Conservation (phyloP, 1,284 basidiomycete species). For the Leccinum griseonigrum region DNA sequence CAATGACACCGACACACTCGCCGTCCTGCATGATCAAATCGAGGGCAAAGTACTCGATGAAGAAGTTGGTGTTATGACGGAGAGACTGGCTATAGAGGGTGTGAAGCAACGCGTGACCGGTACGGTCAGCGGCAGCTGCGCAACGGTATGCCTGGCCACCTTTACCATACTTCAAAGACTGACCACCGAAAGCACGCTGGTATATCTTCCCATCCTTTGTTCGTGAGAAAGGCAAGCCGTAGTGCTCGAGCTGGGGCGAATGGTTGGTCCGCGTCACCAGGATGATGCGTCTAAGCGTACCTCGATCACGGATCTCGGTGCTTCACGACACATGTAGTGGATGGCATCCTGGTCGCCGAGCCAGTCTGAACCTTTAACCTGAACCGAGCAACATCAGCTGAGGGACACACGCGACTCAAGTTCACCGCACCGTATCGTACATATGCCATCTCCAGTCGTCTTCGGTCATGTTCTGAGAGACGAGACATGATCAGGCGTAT, state of each 20-base stretch:
- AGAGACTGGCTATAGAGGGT: conserved; percentile 99
- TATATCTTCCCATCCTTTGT: conserved; percentile 99
- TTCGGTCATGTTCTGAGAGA: conserved; percentile 92
- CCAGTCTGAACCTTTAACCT: conserved; percentile 99
- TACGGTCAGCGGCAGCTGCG: conserved; percentile 98
- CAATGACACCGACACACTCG: conserved; percentile 99
- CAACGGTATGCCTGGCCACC: conserved; percentile 99
- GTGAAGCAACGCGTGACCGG: conserved; percentile 97
- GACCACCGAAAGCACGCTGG: conserved; percentile 99
- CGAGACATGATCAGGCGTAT: conserved; percentile 5
- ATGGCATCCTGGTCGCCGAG: conserved; percentile 99
- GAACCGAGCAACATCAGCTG: conserved; percentile 16
- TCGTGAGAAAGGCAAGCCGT: conserved; percentile 97
- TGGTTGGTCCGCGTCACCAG: neutral
- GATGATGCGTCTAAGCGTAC: conserved; percentile 38
- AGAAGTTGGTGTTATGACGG: conserved; percentile 99
- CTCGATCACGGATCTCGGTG: conserved; percentile 91
- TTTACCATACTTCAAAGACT: conserved; percentile 96
- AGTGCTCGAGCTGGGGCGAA: conserved; percentile 86
- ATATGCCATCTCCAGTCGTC: conserved; percentile 99
- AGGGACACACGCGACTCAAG: neutral
- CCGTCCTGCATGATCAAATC: conserved; percentile 99
- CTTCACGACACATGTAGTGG: conserved; percentile 98
- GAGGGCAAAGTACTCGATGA: conserved; percentile 99
- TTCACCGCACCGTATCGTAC: conserved; percentile 86